Conservation (phyloP, 2,329 filamentous ascomycete species). For the Bisporella sp. region DNA sequence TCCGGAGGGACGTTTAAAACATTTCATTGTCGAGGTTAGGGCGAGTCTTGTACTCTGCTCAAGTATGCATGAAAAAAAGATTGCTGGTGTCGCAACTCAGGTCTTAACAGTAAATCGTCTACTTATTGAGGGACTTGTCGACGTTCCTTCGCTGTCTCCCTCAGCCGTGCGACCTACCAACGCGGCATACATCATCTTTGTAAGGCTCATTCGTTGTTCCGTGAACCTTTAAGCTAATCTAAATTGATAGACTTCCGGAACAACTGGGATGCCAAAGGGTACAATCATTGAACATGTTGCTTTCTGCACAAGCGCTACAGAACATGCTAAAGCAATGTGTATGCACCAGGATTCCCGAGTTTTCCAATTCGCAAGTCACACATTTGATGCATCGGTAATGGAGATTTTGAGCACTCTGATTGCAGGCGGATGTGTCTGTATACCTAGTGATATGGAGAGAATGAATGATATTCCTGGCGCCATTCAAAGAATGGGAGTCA, state of each 20-base stretch:
- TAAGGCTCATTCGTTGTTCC: no score
- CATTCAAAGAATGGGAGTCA: conserved; percentile 13
- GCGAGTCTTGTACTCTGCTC: conserved; percentile 9
- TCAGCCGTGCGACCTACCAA: not conserved
- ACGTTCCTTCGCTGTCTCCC: not conserved
- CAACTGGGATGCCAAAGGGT: not conserved
- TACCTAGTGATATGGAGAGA: conserved; percentile 31
- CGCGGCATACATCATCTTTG: not conserved
- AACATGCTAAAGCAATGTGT: not conserved
- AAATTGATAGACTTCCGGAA: not conserved
- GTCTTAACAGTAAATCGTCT: not conserved
- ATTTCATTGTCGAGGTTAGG: conserved; percentile 2
- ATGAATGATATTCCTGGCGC: conserved; percentile 30
- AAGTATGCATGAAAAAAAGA: not conserved
- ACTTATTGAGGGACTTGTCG: not conserved
- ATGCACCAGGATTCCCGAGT: not conserved
- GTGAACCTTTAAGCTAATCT: no score
- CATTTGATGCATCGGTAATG: conserved; percentile 6
- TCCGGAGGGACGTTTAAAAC: conserved; percentile 3
- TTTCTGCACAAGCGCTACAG: not conserved
- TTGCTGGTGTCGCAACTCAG: not conserved
- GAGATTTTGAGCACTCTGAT: conserved; percentile 8
- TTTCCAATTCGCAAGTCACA: conserved; percentile 2
- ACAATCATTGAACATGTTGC: not conserved
- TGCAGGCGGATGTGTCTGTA: conserved; percentile 32